Base-by-base conservation (phyloP, 2,329 filamentous ascomycete species). In the Amauroascus niger region DNA sequence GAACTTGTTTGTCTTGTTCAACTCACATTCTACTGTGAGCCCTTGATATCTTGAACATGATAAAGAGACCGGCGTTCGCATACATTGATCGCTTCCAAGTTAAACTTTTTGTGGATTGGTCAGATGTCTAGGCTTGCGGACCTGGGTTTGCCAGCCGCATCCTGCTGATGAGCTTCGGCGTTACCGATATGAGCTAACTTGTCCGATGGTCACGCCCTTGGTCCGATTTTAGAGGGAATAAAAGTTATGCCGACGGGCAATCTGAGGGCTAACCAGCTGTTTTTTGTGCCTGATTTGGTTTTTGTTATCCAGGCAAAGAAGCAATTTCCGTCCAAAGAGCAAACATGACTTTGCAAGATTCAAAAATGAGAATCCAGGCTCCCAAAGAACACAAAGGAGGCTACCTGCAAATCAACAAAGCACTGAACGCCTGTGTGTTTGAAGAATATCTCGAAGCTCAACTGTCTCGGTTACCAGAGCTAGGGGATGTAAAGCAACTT, bases 361-460 rank as follows among this genome's bases (percentile, higher is more conserved):
- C 6, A 35, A 11, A 7, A 11, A 14, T 14, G 33, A 11, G 13
- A 35, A 14, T 6, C 40, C 9, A 20, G 40, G 22, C 40, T 20
- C 18, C 40, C 6, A 20, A 43, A 51, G 48, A 48, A 41, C 59
- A 28, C 55, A 56, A 62, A 59, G 69, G 70, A 3, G 71, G 71
- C 28, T 74, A 74, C 61, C 61, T 61, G 13, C 72, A 76, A 57
- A 76, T 76, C 59, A 76, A 76, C 67, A 74, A 75, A 53, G 58
- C 69, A 0, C 61, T 76, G 9, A 73, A 76, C 57, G 68, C 72
- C 24, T 72, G 72, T 59, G 72, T 68, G 7, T 77, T 76, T 55
- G 71, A 76, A 22, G 73, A 76, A 30, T 78, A 76, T 59, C 69
- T 78, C 1, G 61, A 67, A 6, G 60, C 58, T 1, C 75, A 77